Evolutionary conservation across 1,139 yeast genomes (phyloP).

Genomic region (Saccharomycopsis hybrid): DNA sequence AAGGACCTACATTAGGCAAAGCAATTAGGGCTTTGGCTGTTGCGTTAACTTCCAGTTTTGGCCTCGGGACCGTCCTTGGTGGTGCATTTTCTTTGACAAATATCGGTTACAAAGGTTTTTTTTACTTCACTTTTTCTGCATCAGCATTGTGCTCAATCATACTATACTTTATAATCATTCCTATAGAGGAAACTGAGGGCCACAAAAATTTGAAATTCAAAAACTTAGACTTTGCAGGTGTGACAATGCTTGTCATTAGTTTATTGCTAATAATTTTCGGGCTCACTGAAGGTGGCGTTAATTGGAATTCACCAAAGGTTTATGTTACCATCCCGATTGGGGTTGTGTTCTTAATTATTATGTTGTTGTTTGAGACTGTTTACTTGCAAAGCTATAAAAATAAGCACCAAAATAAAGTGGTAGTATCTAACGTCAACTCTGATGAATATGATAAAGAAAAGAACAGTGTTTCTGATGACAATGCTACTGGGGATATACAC

Average conservation of each 20-base stretch:
- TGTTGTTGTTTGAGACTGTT: conserved; percentile 22
- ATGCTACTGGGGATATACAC: neutral
- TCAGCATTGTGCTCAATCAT: conserved; percentile 21
- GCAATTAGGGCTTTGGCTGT: conserved; percentile 28
- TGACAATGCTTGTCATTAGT: conserved; percentile 29
- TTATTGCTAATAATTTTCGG: conserved; percentile 28
- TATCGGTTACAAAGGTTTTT: conserved; percentile 31
- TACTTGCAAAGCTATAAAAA: neutral
- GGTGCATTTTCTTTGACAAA: conserved; percentile 31
- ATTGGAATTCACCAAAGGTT: conserved; percentile 25
- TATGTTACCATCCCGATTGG: conserved; percentile 27
- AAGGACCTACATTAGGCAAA: conserved; percentile 24
- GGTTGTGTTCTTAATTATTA: conserved; percentile 23
- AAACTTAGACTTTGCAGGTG: conserved; percentile 29
- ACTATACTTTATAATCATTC: conserved; percentile 22
- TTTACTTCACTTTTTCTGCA: conserved; percentile 29
- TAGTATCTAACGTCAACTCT: neutral
- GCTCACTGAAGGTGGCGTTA: conserved; percentile 26
- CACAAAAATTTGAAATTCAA: conserved; percentile 22
- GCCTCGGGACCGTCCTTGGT: conserved; percentile 32
- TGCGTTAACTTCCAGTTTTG: conserved; percentile 27
- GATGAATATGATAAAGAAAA: neutral
- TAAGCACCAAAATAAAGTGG: neutral
- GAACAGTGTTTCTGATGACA: neutral
- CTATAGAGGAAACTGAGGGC: conserved; percentile 24